Conservation (phyloP, 208 protist genomes). For the Balamuthia mandrillaris region DNA sequence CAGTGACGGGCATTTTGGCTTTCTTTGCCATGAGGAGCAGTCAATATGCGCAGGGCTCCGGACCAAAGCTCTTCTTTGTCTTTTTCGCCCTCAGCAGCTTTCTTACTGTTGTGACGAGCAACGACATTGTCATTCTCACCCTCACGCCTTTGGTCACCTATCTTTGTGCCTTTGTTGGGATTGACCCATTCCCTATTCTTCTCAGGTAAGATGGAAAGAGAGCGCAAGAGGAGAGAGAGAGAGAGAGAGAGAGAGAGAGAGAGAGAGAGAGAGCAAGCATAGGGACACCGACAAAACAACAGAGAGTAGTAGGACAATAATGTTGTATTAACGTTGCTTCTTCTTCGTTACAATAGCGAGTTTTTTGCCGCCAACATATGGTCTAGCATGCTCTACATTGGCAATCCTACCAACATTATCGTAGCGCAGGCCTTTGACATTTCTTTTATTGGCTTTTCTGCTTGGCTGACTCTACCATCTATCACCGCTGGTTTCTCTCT, state of each 20-base stretch:
- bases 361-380: constrained; percentile 55
- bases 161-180: neutral
- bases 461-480: constrained; percentile 43
- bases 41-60: neutral
- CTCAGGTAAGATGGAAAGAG: too few species aligned
- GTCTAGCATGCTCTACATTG: constrained; percentile 39
- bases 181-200: constrained; percentile 42
- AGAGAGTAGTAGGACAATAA: too few species aligned
- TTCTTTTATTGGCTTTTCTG: constrained; percentile 36
- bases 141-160: constrained; percentile 52
- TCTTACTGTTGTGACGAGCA: constrained; percentile 45
- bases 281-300: too few species aligned
- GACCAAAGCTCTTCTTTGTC: constrained; percentile 38
- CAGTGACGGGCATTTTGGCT: constrained; percentile 45
- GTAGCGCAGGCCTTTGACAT: constrained; percentile 35
- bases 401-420: constrained; percentile 55
- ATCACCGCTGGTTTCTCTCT: constrained; percentile 29
- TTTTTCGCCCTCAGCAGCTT: constrained; percentile 37
- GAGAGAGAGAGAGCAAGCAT: too few species aligned
- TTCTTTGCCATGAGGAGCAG: neutral
- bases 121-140: constrained; percentile 58
- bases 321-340: too few species aligned
- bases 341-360: too few species aligned
- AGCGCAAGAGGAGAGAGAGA: too few species aligned
- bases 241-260: too few species aligned